Conservation (phyloP, 1,284 basidiomycete genomes). For the Trichosporon sp. region DNA sequence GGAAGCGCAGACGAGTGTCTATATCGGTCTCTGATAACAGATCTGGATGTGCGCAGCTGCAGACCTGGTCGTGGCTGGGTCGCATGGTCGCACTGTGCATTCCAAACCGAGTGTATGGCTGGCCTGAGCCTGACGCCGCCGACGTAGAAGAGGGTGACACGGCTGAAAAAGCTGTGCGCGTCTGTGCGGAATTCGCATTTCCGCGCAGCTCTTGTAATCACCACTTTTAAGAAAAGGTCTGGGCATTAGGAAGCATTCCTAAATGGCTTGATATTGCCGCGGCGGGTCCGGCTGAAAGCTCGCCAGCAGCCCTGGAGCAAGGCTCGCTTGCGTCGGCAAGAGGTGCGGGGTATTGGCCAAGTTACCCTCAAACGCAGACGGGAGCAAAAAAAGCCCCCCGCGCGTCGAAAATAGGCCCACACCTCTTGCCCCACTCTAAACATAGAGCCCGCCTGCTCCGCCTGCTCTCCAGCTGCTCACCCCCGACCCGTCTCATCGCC, state of each 20-base stretch:
- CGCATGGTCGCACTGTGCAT: too few relatives aligned
- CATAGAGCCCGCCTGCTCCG: neutral
- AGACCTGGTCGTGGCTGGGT: too few relatives aligned
- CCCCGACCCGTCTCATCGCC: neutral
- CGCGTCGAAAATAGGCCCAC: slow-evolving; percentile 15
- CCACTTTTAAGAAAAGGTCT: too few relatives aligned
- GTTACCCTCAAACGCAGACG: neutral
- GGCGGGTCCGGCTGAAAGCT: neutral
- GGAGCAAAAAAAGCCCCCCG: slow-evolving; percentile 18
- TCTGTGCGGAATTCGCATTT: neutral
- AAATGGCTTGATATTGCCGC: neutral
- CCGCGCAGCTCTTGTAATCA: neutral
- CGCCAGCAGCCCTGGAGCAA: too few relatives aligned
- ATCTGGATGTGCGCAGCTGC: neutral
- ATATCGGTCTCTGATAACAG: neutral
- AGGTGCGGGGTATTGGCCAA: neutral
- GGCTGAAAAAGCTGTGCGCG: neutral
- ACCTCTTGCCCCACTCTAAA: slow-evolving; percentile 6
- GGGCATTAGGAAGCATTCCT: neutral
- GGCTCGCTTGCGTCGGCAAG: neutral
- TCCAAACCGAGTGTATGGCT: too few relatives aligned
- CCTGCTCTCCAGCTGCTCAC: neutral
- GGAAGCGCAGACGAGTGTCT: neutral
- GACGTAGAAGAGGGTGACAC: neutral
- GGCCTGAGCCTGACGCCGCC: neutral